These are phyloP conservation scores for Ustilago sp. DNA, from an alignment of 1,284 basidiomycete genomes.

Conservation along the genomic window DNA sequence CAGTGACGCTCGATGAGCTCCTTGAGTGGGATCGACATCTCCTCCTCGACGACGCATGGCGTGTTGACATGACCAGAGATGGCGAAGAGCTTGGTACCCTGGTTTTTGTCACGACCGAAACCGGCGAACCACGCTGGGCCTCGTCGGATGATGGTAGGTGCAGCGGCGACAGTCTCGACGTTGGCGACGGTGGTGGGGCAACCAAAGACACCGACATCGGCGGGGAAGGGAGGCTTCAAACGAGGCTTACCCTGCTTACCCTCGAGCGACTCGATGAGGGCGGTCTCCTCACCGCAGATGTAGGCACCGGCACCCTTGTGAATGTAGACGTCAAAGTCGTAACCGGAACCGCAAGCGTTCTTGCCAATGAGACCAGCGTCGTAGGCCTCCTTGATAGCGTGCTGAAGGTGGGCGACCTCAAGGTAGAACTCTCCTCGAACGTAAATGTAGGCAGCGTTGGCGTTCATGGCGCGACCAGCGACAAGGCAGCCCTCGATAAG, in stretches of 20 bases:
- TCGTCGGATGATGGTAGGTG: slow-evolving; percentile 93
- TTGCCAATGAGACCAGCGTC: slow-evolving; percentile 90
- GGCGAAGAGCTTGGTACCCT: slow-evolving; percentile 95
- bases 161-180: slow-evolving; percentile 97
- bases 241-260: slow-evolving; percentile 97
- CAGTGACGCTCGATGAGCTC: slow-evolving; percentile 97
- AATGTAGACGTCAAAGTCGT: slow-evolving; percentile 94
- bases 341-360: slow-evolving; percentile 91
- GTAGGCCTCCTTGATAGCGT: slow-evolving; percentile 96
- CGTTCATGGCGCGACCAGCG: slow-evolving; percentile 98
- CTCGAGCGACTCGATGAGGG: slow-evolving; percentile 94
- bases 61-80: slow-evolving; percentile 98
- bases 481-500: slow-evolving; percentile 97
- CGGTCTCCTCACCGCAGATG: slow-evolving; percentile 99
- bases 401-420: slow-evolving; percentile 91
- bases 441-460: slow-evolving; percentile 97
- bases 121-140: slow-evolving; percentile 91
- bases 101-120: slow-evolving; percentile 92
- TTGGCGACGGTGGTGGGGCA: slow-evolving; percentile 98
- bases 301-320: slow-evolving; percentile 98
- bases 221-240: slow-evolving; percentile 99
- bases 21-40: slow-evolving; percentile 96
- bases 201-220: slow-evolving; percentile 95
- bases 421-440: slow-evolving; percentile 98
- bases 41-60: slow-evolving; percentile 97